Base-by-base conservation (phyloP, 1,139 yeast genomes). In the Hyphopichia buzzinii region DNA sequence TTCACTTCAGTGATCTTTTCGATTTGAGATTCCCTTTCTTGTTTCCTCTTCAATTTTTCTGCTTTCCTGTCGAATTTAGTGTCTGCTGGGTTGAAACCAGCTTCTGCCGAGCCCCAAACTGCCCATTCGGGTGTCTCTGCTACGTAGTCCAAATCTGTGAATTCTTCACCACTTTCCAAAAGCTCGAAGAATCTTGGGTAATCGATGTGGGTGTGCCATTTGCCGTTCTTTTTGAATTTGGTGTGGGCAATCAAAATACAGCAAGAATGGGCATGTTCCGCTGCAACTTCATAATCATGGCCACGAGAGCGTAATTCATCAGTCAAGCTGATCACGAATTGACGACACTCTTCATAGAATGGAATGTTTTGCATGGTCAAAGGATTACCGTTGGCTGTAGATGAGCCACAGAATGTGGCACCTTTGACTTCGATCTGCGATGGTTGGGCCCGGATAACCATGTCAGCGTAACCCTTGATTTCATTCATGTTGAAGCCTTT, bases 321-420 rank as follows among this genome's bases (percentile, higher is more conserved):
- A 29, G 78, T 74, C 46, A 89, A 74, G 10, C 65, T 68, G 36
- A 69, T 72, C 3, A 88, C 96, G 57, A 89, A 89, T 5, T 59
- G 64, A 50, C 81, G 81, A 54, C 96, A 90, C 57, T 89, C 97
- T 46, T 87, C 95, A 55, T 89, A 89, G 54, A 86, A 89, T 32
- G 97, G 97, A 38, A 89, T 90, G 54, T 89, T 89, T 57, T 88
- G 92, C 97, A 89, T 89, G 3, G 97, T 88, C 47, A 89, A 71
- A 33, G 96, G 92, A 54, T 88, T 88, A 31, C 92, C 90, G 55
- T 87, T 84, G 36, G 84, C 86, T 42, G 65, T 68, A 14, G 87
- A 79, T 0, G 94, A 82, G 1, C 96, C 96, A 63, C 96, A 88
- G 63, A 85, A 89, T 0, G 96, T 89, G 10, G 95, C 96, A 38